Percentiles rank a stretch among this genome's conserved stretches.
These are phyloP conservation scores for Pichia sp. DNA, from an alignment of 1,139 yeast genomes.

Conservation along the genomic window DNA sequence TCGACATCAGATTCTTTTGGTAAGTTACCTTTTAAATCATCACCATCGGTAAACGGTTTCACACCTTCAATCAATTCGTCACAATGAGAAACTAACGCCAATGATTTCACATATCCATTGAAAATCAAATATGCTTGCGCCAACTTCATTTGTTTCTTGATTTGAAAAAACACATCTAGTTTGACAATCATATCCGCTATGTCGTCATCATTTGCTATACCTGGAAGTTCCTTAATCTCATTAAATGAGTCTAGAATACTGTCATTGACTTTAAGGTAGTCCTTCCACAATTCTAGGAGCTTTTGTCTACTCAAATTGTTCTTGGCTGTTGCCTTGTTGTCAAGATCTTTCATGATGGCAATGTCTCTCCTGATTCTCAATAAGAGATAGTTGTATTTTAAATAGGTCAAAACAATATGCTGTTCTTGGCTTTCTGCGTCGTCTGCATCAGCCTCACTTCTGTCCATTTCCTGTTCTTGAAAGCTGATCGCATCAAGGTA, in stretches of 20 bases:
- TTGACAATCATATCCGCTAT: slow-evolving; percentile 51
- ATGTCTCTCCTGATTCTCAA: slow-evolving; percentile 71
- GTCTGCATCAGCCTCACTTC: slow-evolving; percentile 41
- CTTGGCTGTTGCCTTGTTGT: slow-evolving; percentile 12
- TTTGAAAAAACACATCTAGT: slow-evolving; percentile 44
- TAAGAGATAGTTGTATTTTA: slow-evolving; percentile 63
- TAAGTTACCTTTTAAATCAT: slow-evolving; percentile 24
- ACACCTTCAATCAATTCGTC: slow-evolving; percentile 35
- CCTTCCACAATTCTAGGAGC: slow-evolving; percentile 39
- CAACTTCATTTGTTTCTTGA: slow-evolving; percentile 42
- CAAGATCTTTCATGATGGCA: slow-evolving; percentile 37
- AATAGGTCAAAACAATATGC: slow-evolving; percentile 70
- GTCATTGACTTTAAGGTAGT: slow-evolving; percentile 47
- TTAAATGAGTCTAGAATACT: slow-evolving; percentile 46
- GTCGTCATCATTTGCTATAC: slow-evolving; percentile 82
- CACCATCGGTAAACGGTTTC: slow-evolving; percentile 8
- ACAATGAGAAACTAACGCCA: slow-evolving; percentile 41
- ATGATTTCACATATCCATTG: slow-evolving; percentile 48
- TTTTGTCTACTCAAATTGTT: slow-evolving; percentile 25
- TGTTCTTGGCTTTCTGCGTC: slow-evolving; percentile 61
- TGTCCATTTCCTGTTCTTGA: slow-evolving; percentile 48
- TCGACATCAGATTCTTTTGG: slow-evolving; percentile 38
- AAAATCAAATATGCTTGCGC: slow-evolving; percentile 48
- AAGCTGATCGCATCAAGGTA: slow-evolving; percentile 56
- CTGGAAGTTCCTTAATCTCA: slow-evolving; percentile 75